Percentiles rank a stretch among this genome's conserved stretches.
Conservation (phyloP, 2,329 filamentous ascomycete species). For the Cercospora sp. region DNA sequence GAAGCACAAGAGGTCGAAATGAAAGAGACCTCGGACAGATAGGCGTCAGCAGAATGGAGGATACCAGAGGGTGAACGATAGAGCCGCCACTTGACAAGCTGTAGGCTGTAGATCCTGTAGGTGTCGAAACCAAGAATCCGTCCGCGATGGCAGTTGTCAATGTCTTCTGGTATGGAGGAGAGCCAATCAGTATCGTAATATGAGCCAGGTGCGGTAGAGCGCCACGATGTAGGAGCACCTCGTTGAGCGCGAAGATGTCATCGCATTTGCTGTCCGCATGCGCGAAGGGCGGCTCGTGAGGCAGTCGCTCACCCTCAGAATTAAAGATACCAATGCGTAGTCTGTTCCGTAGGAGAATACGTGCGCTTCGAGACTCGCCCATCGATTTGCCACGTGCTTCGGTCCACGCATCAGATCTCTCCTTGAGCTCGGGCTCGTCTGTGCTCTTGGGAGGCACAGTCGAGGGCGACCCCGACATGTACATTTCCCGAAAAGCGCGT, state of each 20-base stretch:
- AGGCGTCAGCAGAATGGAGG: conserved; percentile 83
- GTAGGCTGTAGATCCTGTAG: conserved; percentile 94
- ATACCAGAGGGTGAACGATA: conserved; percentile 91
- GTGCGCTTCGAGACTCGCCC: conserved; percentile 70
- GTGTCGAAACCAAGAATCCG: conserved; percentile 90
- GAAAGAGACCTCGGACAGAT: conserved; percentile 91
- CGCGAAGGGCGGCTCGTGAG: conserved; percentile 37
- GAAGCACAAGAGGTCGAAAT: conserved; percentile 87
- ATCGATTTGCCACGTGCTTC: conserved; percentile 76
- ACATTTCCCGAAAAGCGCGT: conserved; percentile 85
- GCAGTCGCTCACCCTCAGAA: conserved; percentile 57
- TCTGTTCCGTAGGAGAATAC: conserved; percentile 81
- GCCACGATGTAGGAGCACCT: conserved; percentile 89
- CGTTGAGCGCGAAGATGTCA: conserved; percentile 78
- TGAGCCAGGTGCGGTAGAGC: conserved; percentile 86
- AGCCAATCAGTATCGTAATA: conserved; percentile 84
- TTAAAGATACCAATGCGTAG: conserved; percentile 84
- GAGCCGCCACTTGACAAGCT: conserved; percentile 88
- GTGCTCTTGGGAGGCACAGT: conserved; percentile 26
- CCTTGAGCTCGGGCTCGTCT: conserved; percentile 25
- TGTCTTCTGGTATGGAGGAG: conserved; percentile 62
- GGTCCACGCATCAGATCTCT: conserved; percentile 60
- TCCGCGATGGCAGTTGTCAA: conserved; percentile 93
- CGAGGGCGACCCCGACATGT: conserved; percentile 68
- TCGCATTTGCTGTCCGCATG: conserved; percentile 38